Conservation (phyloP, 768 basidiomycete genomes). For the Pulveroboletus sp. region DNA sequence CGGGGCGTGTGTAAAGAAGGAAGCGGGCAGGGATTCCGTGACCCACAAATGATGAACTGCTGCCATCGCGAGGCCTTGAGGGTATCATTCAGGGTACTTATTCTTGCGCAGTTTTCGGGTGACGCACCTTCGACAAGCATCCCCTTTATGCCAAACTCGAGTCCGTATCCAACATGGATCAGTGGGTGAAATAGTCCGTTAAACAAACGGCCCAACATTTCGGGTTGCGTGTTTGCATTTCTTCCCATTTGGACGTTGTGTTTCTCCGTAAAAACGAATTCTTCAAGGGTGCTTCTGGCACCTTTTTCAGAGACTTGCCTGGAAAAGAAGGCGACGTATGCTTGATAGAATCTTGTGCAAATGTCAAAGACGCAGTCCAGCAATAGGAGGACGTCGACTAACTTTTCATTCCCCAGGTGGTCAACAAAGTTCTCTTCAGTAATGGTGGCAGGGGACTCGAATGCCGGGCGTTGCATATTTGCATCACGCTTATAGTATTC, state of each 20-base stretch:
- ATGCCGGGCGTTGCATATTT: slow-evolving; percentile 18
- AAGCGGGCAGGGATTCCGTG: slow-evolving; percentile 28
- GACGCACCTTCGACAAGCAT: slow-evolving; percentile 56
- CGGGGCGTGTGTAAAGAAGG: slow-evolving; percentile 6
- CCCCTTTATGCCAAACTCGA: slow-evolving; percentile 61
- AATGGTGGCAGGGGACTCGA: slow-evolving; percentile 25
- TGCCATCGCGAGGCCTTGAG: slow-evolving; percentile 23
- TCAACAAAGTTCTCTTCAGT: slow-evolving; percentile 22
- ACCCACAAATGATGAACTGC: slow-evolving; percentile 33
- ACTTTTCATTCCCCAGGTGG: slow-evolving; percentile 28
- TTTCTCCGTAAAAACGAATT: slow-evolving; percentile 30
- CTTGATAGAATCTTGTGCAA: slow-evolving; percentile 21
- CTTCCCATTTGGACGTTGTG: slow-evolving; percentile 22
- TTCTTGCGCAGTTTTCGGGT: not conserved
- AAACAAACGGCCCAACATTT: slow-evolving; percentile 50
- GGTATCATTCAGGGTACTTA: not conserved
- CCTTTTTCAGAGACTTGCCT: slow-evolving; percentile 17
- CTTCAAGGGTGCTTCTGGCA: slow-evolving; percentile 15
- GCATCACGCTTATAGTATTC: slow-evolving; percentile 25
- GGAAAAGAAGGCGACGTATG: slow-evolving; percentile 27
- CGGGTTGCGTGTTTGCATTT: slow-evolving; percentile 32
- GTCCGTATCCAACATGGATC: slow-evolving; percentile 59
- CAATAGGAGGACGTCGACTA: not conserved
- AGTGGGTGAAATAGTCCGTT: slow-evolving; percentile 55
- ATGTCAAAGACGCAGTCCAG: slow-evolving; percentile 10